These are phyloP conservation scores for Primulina huaijiensis DNA, from an alignment of 257 asterid species.

Conservation along the genomic window DNA sequence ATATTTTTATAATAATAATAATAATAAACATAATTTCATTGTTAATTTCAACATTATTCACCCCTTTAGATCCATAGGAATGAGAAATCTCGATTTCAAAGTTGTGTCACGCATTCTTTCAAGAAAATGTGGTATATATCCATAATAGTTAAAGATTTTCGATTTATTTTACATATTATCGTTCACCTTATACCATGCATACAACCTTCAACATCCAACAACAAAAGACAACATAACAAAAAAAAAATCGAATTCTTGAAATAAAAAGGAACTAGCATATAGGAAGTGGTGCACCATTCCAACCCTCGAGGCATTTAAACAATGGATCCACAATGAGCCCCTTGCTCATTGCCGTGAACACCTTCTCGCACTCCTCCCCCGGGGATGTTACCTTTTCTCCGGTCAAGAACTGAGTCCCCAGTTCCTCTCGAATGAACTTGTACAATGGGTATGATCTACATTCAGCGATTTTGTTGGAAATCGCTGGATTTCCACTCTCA, in stretches of 20 bases:
- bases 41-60: too few species aligned
- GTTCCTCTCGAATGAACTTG: conserved; percentile 40
- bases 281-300: conserved; percentile 59
- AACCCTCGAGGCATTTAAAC: conserved; percentile 40
- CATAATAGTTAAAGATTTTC: too few species aligned
- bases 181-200: neutral
- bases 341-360: conserved; percentile 41
- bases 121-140: neutral
- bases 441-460: conserved; percentile 52
- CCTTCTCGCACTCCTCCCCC: conserved; percentile 47
- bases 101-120: too few species aligned
- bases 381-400: conserved; percentile 48
- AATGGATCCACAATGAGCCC: conserved; percentile 42
- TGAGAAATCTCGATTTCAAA: too few species aligned
- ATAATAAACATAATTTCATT: too few species aligned
- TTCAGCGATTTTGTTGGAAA: conserved; percentile 39
- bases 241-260: neutral
- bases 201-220: neutral
- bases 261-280: conserved; percentile 26
- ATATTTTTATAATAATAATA: too few species aligned
- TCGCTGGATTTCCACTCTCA: conserved; percentile 36
- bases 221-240: neutral
- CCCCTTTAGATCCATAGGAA: too few species aligned
- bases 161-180: too few species aligned
- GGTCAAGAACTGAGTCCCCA: conserved; percentile 33